These are phyloP conservation scores for Usnea hakonensis DNA, from an alignment of 495 filamentous ascomycete species.

Conservation along the genomic window DNA sequence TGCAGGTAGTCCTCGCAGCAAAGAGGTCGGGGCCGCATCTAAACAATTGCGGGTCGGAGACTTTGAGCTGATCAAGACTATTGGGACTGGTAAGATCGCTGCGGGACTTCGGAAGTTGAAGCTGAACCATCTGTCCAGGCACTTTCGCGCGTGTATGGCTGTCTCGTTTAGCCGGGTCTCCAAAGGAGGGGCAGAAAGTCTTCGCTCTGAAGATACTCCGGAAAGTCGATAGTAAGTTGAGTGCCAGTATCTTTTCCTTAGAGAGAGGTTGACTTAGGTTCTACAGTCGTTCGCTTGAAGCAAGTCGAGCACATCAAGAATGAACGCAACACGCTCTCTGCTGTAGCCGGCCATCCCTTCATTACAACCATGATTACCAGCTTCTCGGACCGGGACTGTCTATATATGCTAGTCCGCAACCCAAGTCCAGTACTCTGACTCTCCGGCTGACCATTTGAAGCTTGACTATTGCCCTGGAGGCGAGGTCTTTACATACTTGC, in stretches of 20 bases:
- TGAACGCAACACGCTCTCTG: constrained; percentile 78
- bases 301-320: constrained; percentile 97
- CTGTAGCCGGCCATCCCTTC: constrained; percentile 88
- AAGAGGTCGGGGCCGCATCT: constrained; percentile 50
- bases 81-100: constrained; percentile 66
- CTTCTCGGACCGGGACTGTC: constrained; percentile 79
- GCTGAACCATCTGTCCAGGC: constrained; percentile 44
- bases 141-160: constrained; percentile 96
- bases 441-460: constrained; percentile 27
- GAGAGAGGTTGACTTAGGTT: constrained; percentile 20
- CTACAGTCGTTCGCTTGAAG: constrained; percentile 83
- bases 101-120: constrained; percentile 1
- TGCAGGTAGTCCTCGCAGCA: constrained; percentile 45
- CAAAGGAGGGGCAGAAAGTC: constrained; percentile 56
- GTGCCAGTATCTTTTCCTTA: constrained; percentile 6
- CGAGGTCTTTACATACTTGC: constrained; percentile 90
- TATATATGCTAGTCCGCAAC: constrained; percentile 78
- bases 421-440: constrained; percentile 21
- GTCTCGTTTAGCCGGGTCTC: constrained; percentile 52
- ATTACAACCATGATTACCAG: constrained; percentile 86
- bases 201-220: constrained; percentile 91
- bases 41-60: constrained; percentile 56
- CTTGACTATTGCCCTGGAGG: constrained; percentile 91
- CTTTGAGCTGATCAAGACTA: constrained; percentile 78
- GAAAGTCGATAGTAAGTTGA: constrained; percentile 63